Evolutionary conservation across 2,329 filamentous ascomycete genomes (phyloP).

Genomic region (Cytospora paraplurivora): DNA sequence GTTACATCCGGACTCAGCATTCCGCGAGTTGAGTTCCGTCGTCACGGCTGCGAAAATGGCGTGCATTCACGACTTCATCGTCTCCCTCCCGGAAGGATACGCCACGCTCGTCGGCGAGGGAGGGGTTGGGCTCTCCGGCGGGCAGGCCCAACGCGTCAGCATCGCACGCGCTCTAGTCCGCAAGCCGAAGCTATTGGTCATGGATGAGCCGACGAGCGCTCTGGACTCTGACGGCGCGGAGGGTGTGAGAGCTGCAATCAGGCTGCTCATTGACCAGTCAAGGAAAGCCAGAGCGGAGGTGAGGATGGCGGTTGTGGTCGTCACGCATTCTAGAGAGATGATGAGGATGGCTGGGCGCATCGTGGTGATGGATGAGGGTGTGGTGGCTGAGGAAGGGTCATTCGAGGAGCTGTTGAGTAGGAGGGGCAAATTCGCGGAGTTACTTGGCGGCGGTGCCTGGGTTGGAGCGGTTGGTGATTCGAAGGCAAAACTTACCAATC

Average conservation of each 20-base stretch:
- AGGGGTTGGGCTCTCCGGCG: conserved; percentile 24
- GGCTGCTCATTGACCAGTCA: conserved; percentile 47
- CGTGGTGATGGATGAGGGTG: conserved; percentile 68
- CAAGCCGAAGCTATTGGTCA: conserved; percentile 18
- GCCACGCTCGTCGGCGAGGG: conserved; percentile 24
- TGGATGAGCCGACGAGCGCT: conserved; percentile 82
- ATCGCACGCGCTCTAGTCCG: conserved; percentile 27
- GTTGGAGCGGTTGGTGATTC: conserved; percentile 28
- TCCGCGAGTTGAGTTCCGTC: conserved; percentile 50
- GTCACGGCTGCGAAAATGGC: conserved; percentile 56
- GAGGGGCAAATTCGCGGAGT: conserved; percentile 50
- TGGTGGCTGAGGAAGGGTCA: conserved; percentile 66
- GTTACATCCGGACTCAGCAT: conserved; percentile 55
- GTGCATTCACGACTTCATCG: conserved; percentile 64
- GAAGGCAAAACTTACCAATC: conserved; percentile 3
- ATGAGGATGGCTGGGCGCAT: conserved; percentile 78
- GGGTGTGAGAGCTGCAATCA: conserved; percentile 65
- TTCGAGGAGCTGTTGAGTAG: conserved; percentile 61
- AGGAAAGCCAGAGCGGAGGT: conserved; percentile 26
- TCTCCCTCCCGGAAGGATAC: conserved; percentile 26
- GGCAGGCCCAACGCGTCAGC: conserved; percentile 27
- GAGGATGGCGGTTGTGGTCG: conserved; percentile 71
- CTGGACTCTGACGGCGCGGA: conserved; percentile 71
- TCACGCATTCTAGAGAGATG: conserved; percentile 84
- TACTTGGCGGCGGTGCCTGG: conserved; percentile 44